Evolutionary conservation across 768 basidiomycete genomes (phyloP).

Genomic region (Trichaptum fuscoviolaceum): DNA sequence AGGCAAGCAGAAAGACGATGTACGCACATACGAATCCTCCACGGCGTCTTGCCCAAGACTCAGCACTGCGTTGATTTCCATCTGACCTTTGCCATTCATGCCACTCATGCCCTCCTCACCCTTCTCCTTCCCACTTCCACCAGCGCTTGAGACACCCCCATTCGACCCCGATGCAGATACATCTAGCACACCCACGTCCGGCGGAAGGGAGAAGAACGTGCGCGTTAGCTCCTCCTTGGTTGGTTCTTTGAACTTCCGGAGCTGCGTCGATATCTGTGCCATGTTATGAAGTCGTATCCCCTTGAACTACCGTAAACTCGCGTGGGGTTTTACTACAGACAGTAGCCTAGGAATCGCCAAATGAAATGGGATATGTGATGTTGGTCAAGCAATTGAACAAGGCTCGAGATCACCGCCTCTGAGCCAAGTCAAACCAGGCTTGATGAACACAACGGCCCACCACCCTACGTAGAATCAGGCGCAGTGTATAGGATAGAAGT

Average conservation of each 20-base stretch:
- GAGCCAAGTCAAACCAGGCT: too few relatives aligned
- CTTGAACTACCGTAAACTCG: background rate
- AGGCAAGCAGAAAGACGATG: background rate
- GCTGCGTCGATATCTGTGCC: slow-evolving; percentile 81
- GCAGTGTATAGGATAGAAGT: too few relatives aligned
- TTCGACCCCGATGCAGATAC: slow-evolving; percentile 10
- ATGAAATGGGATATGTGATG: too few relatives aligned
- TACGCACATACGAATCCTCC: slow-evolving; percentile 89
- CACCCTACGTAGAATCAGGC: background rate
- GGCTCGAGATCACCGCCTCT: too few relatives aligned
- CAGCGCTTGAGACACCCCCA: too few relatives aligned
- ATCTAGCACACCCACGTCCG: slow-evolving; percentile 23
- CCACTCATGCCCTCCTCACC: slow-evolving; percentile 20
- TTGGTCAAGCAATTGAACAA: too few relatives aligned
- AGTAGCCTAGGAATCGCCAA: too few relatives aligned
- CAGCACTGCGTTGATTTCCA: slow-evolving; percentile 88
- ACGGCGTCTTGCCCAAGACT: slow-evolving; percentile 73
- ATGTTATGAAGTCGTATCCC: slow-evolving; percentile 28
- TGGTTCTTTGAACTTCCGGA: slow-evolving; percentile 90
- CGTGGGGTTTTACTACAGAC: too few relatives aligned
- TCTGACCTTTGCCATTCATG: slow-evolving; percentile 48
- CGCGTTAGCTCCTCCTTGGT: slow-evolving; percentile 81
- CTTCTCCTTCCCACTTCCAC: slow-evolving; percentile 10
- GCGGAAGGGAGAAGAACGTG: slow-evolving; percentile 83
- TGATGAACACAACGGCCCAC: too few relatives aligned